These are phyloP conservation scores for Phialophora macrospora DNA, from an alignment of 2,329 filamentous ascomycete species.

Conservation along the genomic window DNA sequence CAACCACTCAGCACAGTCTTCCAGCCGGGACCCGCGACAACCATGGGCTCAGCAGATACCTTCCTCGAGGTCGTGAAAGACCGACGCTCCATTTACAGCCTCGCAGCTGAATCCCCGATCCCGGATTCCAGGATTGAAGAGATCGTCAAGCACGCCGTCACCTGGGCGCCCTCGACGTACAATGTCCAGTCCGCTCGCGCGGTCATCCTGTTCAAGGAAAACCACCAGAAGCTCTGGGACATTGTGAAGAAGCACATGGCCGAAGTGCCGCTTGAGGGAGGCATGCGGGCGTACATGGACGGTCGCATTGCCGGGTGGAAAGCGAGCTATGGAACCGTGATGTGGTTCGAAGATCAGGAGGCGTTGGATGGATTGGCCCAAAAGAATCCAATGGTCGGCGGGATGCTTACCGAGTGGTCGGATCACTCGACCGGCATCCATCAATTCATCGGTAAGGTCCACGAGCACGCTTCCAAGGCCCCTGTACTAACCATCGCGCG, in stretches of 20 bases:
- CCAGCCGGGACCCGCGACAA: neutral
- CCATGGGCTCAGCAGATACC: constrained; percentile 15
- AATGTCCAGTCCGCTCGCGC: constrained; percentile 84
- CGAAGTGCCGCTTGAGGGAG: constrained; percentile 21
- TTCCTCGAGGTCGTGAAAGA: constrained; percentile 31
- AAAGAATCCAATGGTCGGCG: constrained; percentile 67
- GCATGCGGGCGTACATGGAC: constrained; percentile 22
- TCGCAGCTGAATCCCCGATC: constrained; percentile 29
- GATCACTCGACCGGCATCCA: constrained; percentile 80
- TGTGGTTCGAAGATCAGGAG: constrained; percentile 83
- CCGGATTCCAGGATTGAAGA: constrained; percentile 35
- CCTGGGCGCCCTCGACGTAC: constrained; percentile 70
- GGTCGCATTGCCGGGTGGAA: constrained; percentile 27
- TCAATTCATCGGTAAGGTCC: constrained; percentile 50
- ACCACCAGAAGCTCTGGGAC: constrained; percentile 89
- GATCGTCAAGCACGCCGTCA: constrained; percentile 36
- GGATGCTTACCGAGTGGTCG: constrained; percentile 75
- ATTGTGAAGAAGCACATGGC: constrained; percentile 52
- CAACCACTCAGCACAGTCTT: neutral
- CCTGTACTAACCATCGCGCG: neutral
- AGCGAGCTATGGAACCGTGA: constrained; percentile 74
- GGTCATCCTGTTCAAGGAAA: constrained; percentile 76
- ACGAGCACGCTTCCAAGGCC: neutral
- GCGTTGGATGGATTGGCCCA: constrained; percentile 66
- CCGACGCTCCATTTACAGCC: constrained; percentile 35